These are phyloP conservation scores for Lepidium aucheri DNA, from an alignment of 345 rosid species.

Conservation along the genomic window DNA sequence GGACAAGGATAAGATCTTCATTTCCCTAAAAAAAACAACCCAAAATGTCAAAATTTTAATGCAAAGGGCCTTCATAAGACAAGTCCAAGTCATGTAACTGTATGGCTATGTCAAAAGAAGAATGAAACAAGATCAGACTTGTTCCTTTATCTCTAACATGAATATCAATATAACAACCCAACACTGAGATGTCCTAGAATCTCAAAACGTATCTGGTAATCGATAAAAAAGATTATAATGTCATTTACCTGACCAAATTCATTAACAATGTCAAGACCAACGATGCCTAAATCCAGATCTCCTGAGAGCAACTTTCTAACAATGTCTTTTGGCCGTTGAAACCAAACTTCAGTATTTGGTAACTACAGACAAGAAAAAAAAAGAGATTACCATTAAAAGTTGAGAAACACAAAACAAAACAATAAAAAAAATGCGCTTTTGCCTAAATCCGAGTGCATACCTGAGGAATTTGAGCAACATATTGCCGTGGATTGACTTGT, in stretches of 20 bases:
- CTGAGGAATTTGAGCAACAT: constrained; percentile 89
- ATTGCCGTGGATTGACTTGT: constrained; percentile 90
- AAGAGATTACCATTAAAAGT: neutral
- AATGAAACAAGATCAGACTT: neutral
- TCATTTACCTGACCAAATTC: constrained; percentile 72
- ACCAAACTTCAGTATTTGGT: constrained; percentile 88
- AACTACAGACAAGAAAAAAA: constrained; percentile 37
- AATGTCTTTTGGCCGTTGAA: constrained; percentile 91
- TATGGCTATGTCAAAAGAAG: neutral
- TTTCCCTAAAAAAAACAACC: constrained; percentile 47
- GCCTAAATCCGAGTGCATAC: constrained; percentile 17
- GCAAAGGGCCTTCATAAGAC: no score
- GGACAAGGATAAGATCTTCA: constrained; percentile 80
- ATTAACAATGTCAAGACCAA: constrained; percentile 75
- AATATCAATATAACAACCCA: neutral
- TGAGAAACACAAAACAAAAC: neutral
- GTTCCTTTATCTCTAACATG: neutral
- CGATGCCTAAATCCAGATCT: constrained; percentile 90
- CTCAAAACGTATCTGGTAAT: no score
- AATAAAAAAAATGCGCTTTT: neutral
- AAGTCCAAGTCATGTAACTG: no score
- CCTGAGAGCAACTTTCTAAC: constrained; percentile 80
- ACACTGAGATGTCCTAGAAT: no score
- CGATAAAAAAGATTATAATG: neutral
- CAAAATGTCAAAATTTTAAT: neutral